Percentiles rank a stretch among this genome's conserved stretches.
Evolutionary conservation across 352 stramenopile species (phyloP).

Genomic region (Phytophthora foliorum): DNA sequence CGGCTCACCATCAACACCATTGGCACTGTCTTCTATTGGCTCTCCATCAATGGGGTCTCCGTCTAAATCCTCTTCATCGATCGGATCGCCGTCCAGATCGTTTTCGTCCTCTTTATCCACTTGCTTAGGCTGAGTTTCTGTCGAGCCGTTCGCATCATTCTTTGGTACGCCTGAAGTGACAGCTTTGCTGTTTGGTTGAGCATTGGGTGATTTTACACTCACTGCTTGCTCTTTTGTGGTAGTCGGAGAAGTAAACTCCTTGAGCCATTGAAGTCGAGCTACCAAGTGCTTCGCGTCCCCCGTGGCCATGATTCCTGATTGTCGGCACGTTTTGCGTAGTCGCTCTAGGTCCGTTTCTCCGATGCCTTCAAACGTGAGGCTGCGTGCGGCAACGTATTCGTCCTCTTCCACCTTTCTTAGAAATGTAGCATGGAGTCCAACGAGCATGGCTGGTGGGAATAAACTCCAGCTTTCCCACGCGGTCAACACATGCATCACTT

Average conservation of each 20-base stretch:
- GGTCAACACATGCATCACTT: slow-evolving; percentile 78
- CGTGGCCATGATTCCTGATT: slow-evolving; percentile 69
- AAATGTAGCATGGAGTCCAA: slow-evolving; percentile 87
- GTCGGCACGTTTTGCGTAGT: slow-evolving; percentile 71
- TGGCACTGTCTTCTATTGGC: slow-evolving; percentile 16
- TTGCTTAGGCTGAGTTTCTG: slow-evolving; percentile 8
- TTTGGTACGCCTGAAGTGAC: slow-evolving; percentile 1
- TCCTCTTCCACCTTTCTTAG: slow-evolving; percentile 75
- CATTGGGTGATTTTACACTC: slow-evolving; percentile 5
- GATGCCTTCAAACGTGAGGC: slow-evolving; percentile 25
- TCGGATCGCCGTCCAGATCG: slow-evolving; percentile 42
- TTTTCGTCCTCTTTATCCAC: slow-evolving; percentile 5
- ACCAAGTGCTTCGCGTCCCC: slow-evolving; percentile 56
- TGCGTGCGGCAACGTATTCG: slow-evolving; percentile 43
- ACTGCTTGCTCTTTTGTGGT: slow-evolving; percentile 1
- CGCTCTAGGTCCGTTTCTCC: slow-evolving; percentile 56
- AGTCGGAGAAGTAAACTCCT: slow-evolving; percentile 71
- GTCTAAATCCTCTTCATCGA: slow-evolving; percentile 57
- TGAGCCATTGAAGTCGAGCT: slow-evolving; percentile 68
- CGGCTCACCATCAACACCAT: slow-evolving; percentile 50
- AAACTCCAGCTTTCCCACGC: slow-evolving; percentile 86
- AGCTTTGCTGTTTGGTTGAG: neutral
- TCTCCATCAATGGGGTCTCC: slow-evolving; percentile 42
- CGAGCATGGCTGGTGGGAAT: slow-evolving; percentile 77
- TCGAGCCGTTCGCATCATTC: neutral